Conservation (phyloP, 108 stramenopile genomes). For the Conticribra weissflogii region DNA sequence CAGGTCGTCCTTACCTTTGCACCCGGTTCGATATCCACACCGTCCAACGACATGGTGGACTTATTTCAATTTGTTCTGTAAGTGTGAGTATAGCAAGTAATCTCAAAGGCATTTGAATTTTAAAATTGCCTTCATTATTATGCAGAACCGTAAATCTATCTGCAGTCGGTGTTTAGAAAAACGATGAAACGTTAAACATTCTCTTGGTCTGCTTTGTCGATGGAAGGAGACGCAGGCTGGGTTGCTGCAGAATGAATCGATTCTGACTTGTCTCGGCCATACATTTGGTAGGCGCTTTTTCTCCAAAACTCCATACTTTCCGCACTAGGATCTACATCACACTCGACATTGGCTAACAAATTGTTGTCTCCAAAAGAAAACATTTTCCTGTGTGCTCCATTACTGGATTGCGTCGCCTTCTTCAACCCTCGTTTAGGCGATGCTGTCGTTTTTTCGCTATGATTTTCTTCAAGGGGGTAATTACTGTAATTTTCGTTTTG, state of each 20-base stretch:
- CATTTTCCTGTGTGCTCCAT: constrained; percentile 3
- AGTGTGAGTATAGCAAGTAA: too few relatives aligned
- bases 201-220: too few relatives aligned
- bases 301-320: background rate
- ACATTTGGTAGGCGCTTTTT: background rate
- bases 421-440: background rate
- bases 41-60: too few relatives aligned
- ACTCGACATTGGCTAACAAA: constrained; percentile 19
- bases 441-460: constrained; percentile 24
- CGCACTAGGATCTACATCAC: constrained; percentile 1
- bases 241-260: background rate
- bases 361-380: constrained; percentile 30
- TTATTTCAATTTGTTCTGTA: too few relatives aligned
- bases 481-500: background rate
- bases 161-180: too few relatives aligned
- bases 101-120: too few relatives aligned
- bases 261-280: background rate
- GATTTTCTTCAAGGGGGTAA: constrained; percentile 13
- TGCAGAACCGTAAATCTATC: too few relatives aligned
- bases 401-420: background rate
- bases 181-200: too few relatives aligned
- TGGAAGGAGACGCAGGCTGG: background rate
- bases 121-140: too few relatives aligned
- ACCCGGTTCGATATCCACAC: too few relatives aligned
- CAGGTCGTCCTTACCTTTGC: too few relatives aligned